Evolutionary conservation across 345 rosid genomes (phyloP).

Genomic region (Eucalyptus cloeziana): DNA sequence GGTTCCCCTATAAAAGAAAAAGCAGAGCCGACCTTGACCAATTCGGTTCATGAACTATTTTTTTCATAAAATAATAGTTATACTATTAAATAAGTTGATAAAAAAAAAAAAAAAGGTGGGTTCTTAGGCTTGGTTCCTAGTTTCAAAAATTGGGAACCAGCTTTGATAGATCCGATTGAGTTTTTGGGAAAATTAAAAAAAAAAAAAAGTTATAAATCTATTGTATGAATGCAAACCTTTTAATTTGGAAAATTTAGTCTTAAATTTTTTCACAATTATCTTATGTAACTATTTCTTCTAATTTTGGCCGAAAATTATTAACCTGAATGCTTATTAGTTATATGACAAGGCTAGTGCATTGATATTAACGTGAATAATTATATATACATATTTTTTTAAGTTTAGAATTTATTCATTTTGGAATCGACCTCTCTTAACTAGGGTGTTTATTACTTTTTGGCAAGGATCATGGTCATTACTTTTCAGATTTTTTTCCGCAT

Average conservation of each 20-base stretch:
- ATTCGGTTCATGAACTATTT: accelerated
- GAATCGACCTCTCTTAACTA: background rate
- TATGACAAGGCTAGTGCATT: accelerated
- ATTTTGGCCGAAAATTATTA: accelerated
- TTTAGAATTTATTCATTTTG: background rate
- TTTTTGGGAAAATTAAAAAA: background rate
- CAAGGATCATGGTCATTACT: background rate
- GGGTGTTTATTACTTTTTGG: background rate
- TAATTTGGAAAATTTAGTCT: accelerated
- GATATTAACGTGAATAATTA: background rate
- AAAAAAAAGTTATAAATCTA: accelerated
- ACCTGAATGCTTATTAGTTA: too few species aligned
- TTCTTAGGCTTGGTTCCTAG: accelerated
- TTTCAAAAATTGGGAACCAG: background rate
- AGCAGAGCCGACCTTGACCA: accelerated
- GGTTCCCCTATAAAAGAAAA: background rate
- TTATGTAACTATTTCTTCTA: accelerated
- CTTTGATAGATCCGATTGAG: accelerated
- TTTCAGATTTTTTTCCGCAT: background rate
- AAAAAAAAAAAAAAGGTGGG: too few species aligned
- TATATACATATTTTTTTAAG: background rate
- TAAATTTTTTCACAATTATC: accelerated
- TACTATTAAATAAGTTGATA: background rate
- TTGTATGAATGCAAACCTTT: accelerated
- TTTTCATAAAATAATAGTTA: accelerated